Evolutionary conservation across 140 eudicot species (phyloP).

Genomic region (Oenanthe javanica): DNA sequence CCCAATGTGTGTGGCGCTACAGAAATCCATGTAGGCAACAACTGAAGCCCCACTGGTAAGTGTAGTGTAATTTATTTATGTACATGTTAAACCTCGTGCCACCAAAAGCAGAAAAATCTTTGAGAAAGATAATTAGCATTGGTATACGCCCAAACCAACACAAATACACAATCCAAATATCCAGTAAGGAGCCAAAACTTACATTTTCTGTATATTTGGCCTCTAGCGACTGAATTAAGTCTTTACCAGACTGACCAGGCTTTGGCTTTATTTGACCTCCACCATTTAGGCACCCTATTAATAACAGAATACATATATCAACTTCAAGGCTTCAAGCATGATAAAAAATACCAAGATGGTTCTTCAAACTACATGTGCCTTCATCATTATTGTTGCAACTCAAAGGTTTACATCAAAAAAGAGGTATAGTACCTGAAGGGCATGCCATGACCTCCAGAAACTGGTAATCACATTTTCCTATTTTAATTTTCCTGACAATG

Average conservation of each 20-base stretch:
- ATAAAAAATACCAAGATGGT: background rate
- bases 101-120: background rate
- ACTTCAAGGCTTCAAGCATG: background rate
- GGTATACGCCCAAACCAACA: background rate
- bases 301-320: background rate
- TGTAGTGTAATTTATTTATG: background rate
- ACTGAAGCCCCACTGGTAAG: background rate
- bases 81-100: background rate
- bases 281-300: conserved; percentile 91
- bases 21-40: background rate
- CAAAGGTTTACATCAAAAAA: background rate
- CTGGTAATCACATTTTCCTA: conserved; percentile 80
- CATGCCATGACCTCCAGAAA: conserved; percentile 95
- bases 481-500: conserved; percentile 76
- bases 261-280: conserved; percentile 95
- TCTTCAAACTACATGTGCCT: background rate
- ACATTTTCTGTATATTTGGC: conserved; percentile 60
- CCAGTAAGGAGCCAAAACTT: conserved; percentile 16
- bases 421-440: conserved; percentile 60
- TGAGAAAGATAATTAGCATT: background rate
- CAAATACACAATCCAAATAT: background rate
- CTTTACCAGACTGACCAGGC: conserved; percentile 83
- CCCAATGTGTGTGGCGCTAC: background rate
- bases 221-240: conserved; percentile 68
- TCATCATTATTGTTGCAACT: background rate